Evolutionary conservation across 139 green algal species (phyloP).

Genomic region (Haematococcus sp.): DNA sequence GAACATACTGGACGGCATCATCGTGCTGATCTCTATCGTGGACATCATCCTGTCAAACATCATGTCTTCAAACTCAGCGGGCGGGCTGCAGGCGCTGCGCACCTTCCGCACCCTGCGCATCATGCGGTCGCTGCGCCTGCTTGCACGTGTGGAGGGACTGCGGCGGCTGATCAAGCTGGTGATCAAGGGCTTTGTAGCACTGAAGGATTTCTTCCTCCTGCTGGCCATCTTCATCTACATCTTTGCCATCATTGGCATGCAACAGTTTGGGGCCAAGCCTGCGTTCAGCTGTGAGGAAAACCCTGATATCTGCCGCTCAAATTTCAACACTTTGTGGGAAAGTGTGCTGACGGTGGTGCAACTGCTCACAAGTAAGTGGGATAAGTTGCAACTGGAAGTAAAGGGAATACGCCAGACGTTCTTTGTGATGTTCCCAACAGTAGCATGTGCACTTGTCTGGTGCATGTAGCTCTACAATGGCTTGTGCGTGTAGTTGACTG

Average conservation of each 20-base stretch:
- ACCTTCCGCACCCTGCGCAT: conserved; percentile 13
- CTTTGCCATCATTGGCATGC: conserved; percentile 49
- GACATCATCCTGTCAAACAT: background rate
- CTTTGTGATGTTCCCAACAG: too few species aligned
- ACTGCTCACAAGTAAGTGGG: too few species aligned
- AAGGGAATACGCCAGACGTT: too few species aligned
- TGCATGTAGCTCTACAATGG: too few species aligned
- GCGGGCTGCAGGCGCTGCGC: background rate
- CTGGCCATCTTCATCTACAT: conserved; percentile 48
- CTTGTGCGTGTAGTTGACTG: too few species aligned
- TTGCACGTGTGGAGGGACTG: conserved; percentile 11
- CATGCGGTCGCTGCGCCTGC: conserved; percentile 24
- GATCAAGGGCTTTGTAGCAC: conserved; percentile 22
- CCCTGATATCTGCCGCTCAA: conserved; percentile 24
- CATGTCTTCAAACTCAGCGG: too few species aligned
- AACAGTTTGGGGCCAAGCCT: conserved; percentile 38
- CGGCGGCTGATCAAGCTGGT: conserved; percentile 20
- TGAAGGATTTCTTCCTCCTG: conserved; percentile 42
- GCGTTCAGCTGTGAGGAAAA: conserved; percentile 16
- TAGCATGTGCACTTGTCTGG: too few species aligned
- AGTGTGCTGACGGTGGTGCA: too few species aligned
- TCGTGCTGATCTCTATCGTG: conserved; percentile 27
- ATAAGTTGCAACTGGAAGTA: too few species aligned
- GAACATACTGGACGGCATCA: conserved; percentile 49
- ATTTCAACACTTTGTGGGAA: conserved; percentile 37